Conservation (phyloP, 495 filamentous ascomycete species). For the Acidiella bohemica region DNA sequence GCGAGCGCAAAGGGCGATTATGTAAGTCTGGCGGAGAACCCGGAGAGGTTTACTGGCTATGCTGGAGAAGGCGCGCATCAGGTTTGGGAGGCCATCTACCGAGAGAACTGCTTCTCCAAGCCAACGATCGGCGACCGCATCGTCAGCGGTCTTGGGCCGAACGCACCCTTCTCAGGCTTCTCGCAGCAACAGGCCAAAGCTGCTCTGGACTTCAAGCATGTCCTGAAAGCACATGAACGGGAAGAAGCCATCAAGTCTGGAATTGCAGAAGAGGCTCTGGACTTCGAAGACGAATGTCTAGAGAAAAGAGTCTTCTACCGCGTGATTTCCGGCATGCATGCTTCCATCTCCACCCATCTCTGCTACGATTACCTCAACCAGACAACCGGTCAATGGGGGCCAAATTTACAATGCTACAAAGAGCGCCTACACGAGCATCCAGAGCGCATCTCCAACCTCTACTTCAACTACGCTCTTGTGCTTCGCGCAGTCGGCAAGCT, state of each 20-base stretch:
- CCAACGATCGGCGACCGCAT: slow-evolving; percentile 21
- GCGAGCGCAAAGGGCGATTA: slow-evolving; percentile 84
- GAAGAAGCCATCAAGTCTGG: slow-evolving; percentile 39
- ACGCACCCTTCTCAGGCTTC: slow-evolving; percentile 19
- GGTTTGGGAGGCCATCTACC: slow-evolving; percentile 94
- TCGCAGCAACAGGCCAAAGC: slow-evolving; percentile 40
- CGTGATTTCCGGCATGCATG: slow-evolving; percentile 93
- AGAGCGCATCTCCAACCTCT: slow-evolving; percentile 89
- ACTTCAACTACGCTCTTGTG: slow-evolving; percentile 95
- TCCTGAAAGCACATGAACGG: slow-evolving; percentile 59
- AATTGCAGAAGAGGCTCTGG: slow-evolving; percentile 32
- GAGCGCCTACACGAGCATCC: slow-evolving; percentile 67
- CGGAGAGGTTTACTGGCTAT: slow-evolving; percentile 91
- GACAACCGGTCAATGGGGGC: slow-evolving; percentile 84
- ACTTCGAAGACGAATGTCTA: slow-evolving; percentile 78
- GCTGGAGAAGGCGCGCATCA: slow-evolving; percentile 66
- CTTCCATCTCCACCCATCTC: slow-evolving; percentile 86
- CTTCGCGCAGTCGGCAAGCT: slow-evolving; percentile 84
- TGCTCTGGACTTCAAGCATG: slow-evolving; percentile 67
- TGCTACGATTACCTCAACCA: slow-evolving; percentile 97
- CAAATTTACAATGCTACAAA: slow-evolving; percentile 83
- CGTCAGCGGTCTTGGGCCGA: slow-evolving; percentile 2
- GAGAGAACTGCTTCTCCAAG: slow-evolving; percentile 91
- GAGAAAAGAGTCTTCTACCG: slow-evolving; percentile 97
- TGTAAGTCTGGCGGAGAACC: slow-evolving; percentile 84